Conservation (phyloP, 2,329 filamentous ascomycete species). For the Gaeumannomyces sp. region DNA sequence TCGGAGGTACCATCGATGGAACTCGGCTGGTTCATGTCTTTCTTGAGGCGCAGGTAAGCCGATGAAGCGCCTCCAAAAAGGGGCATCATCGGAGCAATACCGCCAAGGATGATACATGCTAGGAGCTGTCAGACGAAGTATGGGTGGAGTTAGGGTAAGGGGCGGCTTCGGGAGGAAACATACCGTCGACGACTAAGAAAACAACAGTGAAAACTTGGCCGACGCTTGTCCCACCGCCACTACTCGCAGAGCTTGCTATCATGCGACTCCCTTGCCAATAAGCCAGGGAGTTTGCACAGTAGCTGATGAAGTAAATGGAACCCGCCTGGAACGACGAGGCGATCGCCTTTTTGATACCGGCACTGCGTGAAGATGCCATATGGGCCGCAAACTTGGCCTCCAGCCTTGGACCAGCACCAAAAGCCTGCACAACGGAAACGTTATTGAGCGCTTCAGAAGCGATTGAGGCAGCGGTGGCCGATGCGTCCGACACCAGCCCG, state of each 20-base stretch:
- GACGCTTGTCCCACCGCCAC: constrained; percentile 23
- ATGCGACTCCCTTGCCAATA: constrained; percentile 61
- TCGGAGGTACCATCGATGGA: constrained; percentile 36
- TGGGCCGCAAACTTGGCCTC: constrained; percentile 52
- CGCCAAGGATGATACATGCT: constrained; percentile 56
- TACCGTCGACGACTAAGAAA: constrained; percentile 44
- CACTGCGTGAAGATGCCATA: constrained; percentile 41
- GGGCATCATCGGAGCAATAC: constrained; percentile 56
- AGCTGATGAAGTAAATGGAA: constrained; percentile 60
- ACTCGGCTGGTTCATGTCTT: constrained; percentile 48
- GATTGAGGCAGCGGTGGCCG: constrained; percentile 54
- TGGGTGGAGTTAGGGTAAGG: constrained; percentile 7
- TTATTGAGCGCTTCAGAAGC: constrained; percentile 57
- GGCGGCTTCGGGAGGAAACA: not conserved
- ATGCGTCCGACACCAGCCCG: constrained; percentile 42
- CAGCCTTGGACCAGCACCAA: constrained; percentile 51
- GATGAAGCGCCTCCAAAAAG: constrained; percentile 53
- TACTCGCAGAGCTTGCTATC: constrained; percentile 27
- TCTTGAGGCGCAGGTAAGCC: constrained; percentile 50
- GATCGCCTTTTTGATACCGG: constrained; percentile 52
- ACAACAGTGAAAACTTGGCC: constrained; percentile 44
- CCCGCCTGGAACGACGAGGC: constrained; percentile 53
- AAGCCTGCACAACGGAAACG: constrained; percentile 56
- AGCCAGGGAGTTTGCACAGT: constrained; percentile 59
- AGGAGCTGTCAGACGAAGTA: not conserved